These are phyloP conservation scores for Diaporthe amygdali DNA, from an alignment of 2,329 filamentous ascomycete genomes.

Conservation along the genomic window DNA sequence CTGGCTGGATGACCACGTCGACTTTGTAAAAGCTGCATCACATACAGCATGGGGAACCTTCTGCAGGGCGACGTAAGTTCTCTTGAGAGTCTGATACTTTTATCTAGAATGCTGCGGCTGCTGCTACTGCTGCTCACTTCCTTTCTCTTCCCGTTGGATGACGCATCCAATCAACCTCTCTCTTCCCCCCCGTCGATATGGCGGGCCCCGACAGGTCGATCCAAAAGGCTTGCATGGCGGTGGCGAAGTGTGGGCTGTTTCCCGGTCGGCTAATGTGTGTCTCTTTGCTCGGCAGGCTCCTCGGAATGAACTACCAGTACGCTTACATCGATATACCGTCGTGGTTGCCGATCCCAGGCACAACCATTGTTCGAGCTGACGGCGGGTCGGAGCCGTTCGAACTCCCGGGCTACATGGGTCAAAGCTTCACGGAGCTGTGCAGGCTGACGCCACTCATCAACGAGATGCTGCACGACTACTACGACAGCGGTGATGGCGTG, in stretches of 20 bases:
- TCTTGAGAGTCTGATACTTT: background rate
- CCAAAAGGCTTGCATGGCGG: background rate
- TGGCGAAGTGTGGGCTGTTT: background rate
- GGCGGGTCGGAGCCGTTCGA: conserved; percentile 11
- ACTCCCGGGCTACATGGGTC: conserved; percentile 27
- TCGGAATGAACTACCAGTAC: conserved; percentile 16
- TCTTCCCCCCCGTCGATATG: no score
- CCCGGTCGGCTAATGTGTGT: background rate
- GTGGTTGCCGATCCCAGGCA: conserved; percentile 20
- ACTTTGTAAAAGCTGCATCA: conserved; percentile 20
- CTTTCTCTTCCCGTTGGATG: background rate
- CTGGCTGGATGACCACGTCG: conserved; percentile 23
- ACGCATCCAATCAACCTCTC: background rate
- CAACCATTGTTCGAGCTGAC: background rate
- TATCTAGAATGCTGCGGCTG: background rate
- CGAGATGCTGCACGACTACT: conserved; percentile 19
- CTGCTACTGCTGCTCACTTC: no score
- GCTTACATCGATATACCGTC: conserved; percentile 5
- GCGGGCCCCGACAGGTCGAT: background rate
- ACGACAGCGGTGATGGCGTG: conserved; percentile 22
- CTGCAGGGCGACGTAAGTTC: conserved; percentile 20
- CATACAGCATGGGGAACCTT: conserved; percentile 25
- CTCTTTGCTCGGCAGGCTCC: background rate
- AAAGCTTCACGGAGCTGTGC: conserved; percentile 27
- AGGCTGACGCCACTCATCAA: conserved; percentile 24